Evolutionary conservation across 805 yeast genomes (phyloP), one percentile per base, ranked within the genome.

Genomic region (Cyberlindnera veronae): DNA sequence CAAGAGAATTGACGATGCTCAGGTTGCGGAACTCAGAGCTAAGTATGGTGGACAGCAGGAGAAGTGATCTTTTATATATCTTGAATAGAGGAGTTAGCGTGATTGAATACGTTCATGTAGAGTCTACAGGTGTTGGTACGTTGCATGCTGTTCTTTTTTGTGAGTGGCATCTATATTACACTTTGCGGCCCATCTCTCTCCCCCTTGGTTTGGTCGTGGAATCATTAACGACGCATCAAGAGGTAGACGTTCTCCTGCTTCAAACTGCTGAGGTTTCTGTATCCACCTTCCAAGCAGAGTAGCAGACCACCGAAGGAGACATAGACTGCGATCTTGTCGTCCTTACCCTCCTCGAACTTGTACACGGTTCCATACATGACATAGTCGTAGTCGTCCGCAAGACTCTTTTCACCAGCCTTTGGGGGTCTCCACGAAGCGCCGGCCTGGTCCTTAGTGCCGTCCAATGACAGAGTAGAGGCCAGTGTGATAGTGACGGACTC

Each of bases 281-380:
- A 93, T 42, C 87, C 86, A 53, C 99, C 99, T 67, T 93, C 98
- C 49, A 93, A 71, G 58, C 97, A 84, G 79, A 91, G 76, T 54
- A 93, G 72, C 54, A 93, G 74, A 5, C 99, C 99, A 41, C 99
- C 99, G 62, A 90, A 93, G 3, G 98, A 91, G 42, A 88, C 86
- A 61, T 88, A 93, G 18, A 91, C 96, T 16, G 95, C 81, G 65
- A 71, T 68, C 51, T 69, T 67, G 47, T 73, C 77, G 49, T 77
- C 77, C 31, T 72, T 70, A 47, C 82, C 77, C 67, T 93, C 99
- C 62, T 91, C 96, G 60, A 93, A 93, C 63, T 91, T 90, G 72
- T 93, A 93, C 33, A 93, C 95, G 6, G 96, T 89, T 39, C 99
- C 99, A 62, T 90, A 81, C 98, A 93, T 91, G 50, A 93, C 98